phyloP scores from a whole-genome alignment of 805 yeast genomes.

The Ogataea trehalophila region DNA sequence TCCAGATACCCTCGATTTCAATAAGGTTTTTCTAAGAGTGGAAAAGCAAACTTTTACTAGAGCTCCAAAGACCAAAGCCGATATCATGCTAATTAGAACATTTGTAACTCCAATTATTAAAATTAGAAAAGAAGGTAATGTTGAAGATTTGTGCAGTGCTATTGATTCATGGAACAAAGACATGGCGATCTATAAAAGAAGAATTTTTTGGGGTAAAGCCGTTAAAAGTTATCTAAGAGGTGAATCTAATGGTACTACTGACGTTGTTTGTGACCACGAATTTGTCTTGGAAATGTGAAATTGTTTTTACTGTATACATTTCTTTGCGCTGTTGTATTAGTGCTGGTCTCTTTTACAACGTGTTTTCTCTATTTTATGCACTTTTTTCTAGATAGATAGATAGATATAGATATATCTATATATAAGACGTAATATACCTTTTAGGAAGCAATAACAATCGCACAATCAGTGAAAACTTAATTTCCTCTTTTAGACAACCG shows the following conservation, averaged over 20 bases:
- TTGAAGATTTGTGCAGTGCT: slow-evolving; percentile 54
- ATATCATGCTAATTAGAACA: slow-evolving; percentile 52
- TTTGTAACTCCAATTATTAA: slow-evolving; percentile 49
- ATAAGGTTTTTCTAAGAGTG: slow-evolving; percentile 49
- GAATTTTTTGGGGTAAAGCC: slow-evolving; percentile 68
- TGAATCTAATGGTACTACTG: slow-evolving; percentile 32
- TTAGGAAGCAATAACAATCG: too few relatives aligned
- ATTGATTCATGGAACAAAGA: slow-evolving; percentile 58
- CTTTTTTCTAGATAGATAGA: too few relatives aligned
- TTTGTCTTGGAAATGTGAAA: slow-evolving; percentile 6
- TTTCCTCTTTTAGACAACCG: too few relatives aligned
- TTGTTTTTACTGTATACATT: too few relatives aligned
- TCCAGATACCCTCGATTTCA: slow-evolving; percentile 35
- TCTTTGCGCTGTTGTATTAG: too few relatives aligned
- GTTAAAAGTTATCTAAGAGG: slow-evolving; percentile 39
- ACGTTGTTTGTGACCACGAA: slow-evolving; percentile 18
- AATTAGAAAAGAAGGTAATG: slow-evolving; percentile 39
- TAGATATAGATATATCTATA: too few relatives aligned
- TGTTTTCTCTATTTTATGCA: too few relatives aligned
- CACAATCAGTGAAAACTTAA: too few relatives aligned
- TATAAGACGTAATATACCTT: too few relatives aligned
- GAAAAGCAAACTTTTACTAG: slow-evolving; percentile 57
- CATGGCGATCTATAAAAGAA: slow-evolving; percentile 57
- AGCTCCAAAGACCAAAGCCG: slow-evolving; percentile 42
- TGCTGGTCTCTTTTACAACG: too few relatives aligned